Percentiles rank a stretch among this genome's conserved stretches.
Conservation (phyloP, 1,284 basidiomycete species). For the Mycena sp. region DNA sequence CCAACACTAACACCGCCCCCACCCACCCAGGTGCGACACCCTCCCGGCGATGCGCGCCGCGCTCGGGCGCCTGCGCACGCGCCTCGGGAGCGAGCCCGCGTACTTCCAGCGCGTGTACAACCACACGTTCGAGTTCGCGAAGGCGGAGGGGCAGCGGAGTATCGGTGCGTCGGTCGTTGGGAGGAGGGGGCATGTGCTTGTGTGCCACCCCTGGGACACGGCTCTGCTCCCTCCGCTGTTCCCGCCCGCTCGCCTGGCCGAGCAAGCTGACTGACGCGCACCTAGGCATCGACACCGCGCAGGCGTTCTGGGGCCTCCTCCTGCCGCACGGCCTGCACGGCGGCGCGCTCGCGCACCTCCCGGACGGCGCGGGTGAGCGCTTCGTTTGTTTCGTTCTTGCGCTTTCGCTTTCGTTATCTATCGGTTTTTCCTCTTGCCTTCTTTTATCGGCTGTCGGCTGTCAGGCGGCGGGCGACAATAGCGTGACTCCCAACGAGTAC, state of each 20-base stretch:
- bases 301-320: conserved; percentile 87
- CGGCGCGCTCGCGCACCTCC: conserved; percentile 71
- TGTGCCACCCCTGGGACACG: neutral
- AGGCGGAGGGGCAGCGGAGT: conserved; percentile 79
- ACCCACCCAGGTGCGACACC: conserved; percentile 76
- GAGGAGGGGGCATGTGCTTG: too few relatives aligned
- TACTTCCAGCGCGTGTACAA: conserved; percentile 92
- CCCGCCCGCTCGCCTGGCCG: neutral
- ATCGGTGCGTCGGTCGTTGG: conserved; percentile 44
- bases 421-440: too few relatives aligned
- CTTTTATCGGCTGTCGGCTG: too few relatives aligned
- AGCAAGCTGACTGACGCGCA: neutral
- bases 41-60: conserved; percentile 72
- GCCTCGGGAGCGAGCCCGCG: conserved; percentile 65
- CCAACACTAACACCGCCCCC: too few relatives aligned
- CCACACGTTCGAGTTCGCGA: conserved; percentile 89
- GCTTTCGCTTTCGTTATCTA: too few relatives aligned
- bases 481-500: too few relatives aligned
- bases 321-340: conserved; percentile 82
- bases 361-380: too few relatives aligned
- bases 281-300: conserved; percentile 76
- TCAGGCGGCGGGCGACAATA: too few relatives aligned
- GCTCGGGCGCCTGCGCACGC: conserved; percentile 66
- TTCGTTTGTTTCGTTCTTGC: too few relatives aligned
- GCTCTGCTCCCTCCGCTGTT: neutral